Base-by-base conservation (phyloP, 352 stramenopile genomes). In the Phytopythium mirpurense region DNA sequence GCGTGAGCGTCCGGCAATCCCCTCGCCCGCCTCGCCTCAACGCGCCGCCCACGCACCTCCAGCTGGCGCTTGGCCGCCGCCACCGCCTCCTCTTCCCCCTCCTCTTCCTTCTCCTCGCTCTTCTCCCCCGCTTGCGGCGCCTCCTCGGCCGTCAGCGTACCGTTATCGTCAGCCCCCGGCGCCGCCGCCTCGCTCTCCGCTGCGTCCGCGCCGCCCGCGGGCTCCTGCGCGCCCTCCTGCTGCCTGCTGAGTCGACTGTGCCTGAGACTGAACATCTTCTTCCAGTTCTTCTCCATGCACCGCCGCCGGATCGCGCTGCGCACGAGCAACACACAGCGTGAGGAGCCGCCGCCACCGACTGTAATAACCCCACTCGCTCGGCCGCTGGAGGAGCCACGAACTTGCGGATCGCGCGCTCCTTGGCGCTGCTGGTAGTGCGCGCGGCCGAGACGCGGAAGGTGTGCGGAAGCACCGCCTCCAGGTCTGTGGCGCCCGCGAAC, bases 281-380 rank as follows among this genome's bases (percentile, higher is more conserved):
- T 76, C 80, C 80, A 90, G 68, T 90, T 90, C 47, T 90, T 90
- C 59, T 90, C 76, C 66, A 72, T 82, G 48, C 76, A 88, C 37
- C 70, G 76, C 27, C 72, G 57, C 21, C 76, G 76, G 34, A 90
- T 90, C 16, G 62, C 74, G 49, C 79, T 90, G 54, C 26, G 21
- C 26, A 32, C 35, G 60, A 61, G 51, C 26, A n/a, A 53, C 18
- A 37, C 7, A 46, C 8, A 27, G 21, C 6, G 19, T 15, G 36
- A 41, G 18, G 6, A 15, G 3, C 5, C 11, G 36, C 36, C 4
- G 16, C 14, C 5, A 41, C 12, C 12, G 18, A 41, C 36, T n/a
- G n/a, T n/a, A n/a, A n/a, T n/a, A n/a, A n/a, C n/a, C n/a, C n/a
- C n/a, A n/a, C n/a, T n/a, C n/a, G n/a, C n/a, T n/a, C 26, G 23